Percentiles rank a stretch among this genome's conserved stretches.
These are phyloP conservation scores for Plenodomus lindquistii DNA, from an alignment of 2,329 filamentous ascomycete species.

Conservation along the genomic window DNA sequence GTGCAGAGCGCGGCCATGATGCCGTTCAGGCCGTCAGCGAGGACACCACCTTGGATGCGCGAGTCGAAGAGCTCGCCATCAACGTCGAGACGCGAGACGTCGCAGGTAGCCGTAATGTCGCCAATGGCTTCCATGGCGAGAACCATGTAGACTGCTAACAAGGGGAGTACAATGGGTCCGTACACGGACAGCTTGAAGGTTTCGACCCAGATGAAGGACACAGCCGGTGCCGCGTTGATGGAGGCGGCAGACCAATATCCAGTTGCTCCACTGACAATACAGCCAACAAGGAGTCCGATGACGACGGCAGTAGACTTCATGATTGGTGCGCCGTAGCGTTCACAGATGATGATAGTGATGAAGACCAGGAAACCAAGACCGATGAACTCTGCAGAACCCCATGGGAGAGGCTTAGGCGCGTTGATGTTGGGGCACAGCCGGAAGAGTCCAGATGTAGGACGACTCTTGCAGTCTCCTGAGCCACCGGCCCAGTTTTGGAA, in stretches of 20 bases:
- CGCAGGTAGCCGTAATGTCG: conserved; percentile 79
- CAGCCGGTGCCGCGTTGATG: conserved; percentile 72
- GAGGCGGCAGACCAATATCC: conserved; percentile 77
- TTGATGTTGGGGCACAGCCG: conserved; percentile 62
- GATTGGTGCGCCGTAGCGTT: conserved; percentile 79
- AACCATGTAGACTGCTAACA: conserved; percentile 67
- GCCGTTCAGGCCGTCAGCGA: conserved; percentile 78
- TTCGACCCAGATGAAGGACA: conserved; percentile 77
- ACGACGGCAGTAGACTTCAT: conserved; percentile 83
- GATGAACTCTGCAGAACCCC: conserved; percentile 79
- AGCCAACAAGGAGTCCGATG: conserved; percentile 73
- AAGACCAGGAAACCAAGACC: conserved; percentile 82
- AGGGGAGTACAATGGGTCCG: conserved; percentile 71
- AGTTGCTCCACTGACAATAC: conserved; percentile 75
- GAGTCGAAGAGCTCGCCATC: conserved; percentile 73
- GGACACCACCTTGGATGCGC: conserved; percentile 75
- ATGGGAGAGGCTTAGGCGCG: conserved; percentile 72
- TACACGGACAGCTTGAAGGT: conserved; percentile 75
- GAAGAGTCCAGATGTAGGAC: conserved; percentile 57
- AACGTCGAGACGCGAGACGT: conserved; percentile 76
- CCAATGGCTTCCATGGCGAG: conserved; percentile 79
- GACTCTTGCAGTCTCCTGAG: conserved; percentile 59
- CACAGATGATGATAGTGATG: conserved; percentile 75
- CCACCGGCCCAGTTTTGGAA: conserved; percentile 81
- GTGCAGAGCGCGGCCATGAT: conserved; percentile 76